Evolutionary conservation across 1,284 basidiomycete genomes (phyloP), one percentile per base, ranked within the genome.

Genomic region (Irpex sp.): DNA sequence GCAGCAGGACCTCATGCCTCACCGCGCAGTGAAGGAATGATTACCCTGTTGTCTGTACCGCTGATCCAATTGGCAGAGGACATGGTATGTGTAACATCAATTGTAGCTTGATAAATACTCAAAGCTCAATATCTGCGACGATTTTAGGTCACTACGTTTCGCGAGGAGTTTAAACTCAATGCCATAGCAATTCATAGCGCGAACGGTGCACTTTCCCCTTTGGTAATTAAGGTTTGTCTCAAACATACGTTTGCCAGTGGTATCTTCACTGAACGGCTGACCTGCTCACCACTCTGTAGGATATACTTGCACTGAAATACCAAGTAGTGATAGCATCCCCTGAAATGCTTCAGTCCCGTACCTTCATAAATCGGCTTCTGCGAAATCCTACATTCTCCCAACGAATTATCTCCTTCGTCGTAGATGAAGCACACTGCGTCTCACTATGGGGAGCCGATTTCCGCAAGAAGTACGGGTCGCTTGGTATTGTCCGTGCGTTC

Each of bases 371-470:
- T 4, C 60, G 62, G 0, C 70, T 79, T 0, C 64, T 80, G 1
- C 67, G 70, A 2, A 73, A 76, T 5, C 18, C 66, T 0, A 63
- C 61, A 21, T 73, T 80, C 58, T 57, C 56, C 2, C 36, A 48
- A 1, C 47, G 66, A 0, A 39, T 75, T 8, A 60, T 77, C 0
- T 72, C 74, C 0, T 66, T 79, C 0, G 61, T 78, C 12, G 63
- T 78, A 12, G 77, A 78, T 53, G 75, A 78, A 57, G 76, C 77
- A 0, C 77, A 78, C 60, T 71, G 72, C 56, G 66, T 78, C 0
- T 75, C 76, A 0, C 75, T 76, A 60, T 80, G 78, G 78, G 77
- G 77, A 0, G 61, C 65, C 1, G 66, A 70, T 2, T 80, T 80
- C 60, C 71, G 74, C 45, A 80, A 80, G 69, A 71, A 74, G 48